Base-by-base conservation (phyloP, 805 yeast genomes). In the Barnettozyma salicaria region DNA sequence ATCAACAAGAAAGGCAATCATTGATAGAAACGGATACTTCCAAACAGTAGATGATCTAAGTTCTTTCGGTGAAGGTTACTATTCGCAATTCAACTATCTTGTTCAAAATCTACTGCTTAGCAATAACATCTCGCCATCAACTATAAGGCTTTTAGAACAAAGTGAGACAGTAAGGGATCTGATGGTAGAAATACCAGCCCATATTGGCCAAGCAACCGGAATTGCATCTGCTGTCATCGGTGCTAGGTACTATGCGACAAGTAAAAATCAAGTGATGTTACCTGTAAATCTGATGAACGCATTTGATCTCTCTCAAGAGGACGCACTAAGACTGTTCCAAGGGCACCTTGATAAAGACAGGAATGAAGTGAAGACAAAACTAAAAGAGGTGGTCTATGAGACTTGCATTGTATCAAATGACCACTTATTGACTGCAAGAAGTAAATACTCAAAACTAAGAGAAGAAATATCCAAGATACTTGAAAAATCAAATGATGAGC, bases 141-240 rank as follows among this genome's bases (percentile, higher is more conserved):
- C 74, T 0, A 66, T 72, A 11, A 54, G 59, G 27, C 51, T 76
- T 22, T 55, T 81, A 23, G 76, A 72, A 41, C 52, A 59, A 18
- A 68, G 76, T 30, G 59, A 68, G 0, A 44, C 43, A 6, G 52
- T 76, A n/a, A 74, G 70, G 41, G 57, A 58, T 13, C 46, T 55
- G 5, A 60, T 76, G 7, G 68, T 76, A 23, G 85, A 81, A 42
- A 70, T 80, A 8, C 71, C 77, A 9, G 92, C 94, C 0, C 95
- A 85, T 58, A 60, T 86, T 26, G 95, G 95, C 6, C 94, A 86
- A 56, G 84, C 92, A 2, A 73, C 80, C 0, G 79, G 88, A 0
- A 66, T 86, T 10, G 78, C 86, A 1, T 68, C 81, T 3, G 66
- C 74, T 58, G 65, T 86, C 11, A 61, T 80, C 35, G 84, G 82